phyloP scores from a whole-genome alignment of 2,329 filamentous ascomycete genomes.

The Dothistroma pini region DNA sequence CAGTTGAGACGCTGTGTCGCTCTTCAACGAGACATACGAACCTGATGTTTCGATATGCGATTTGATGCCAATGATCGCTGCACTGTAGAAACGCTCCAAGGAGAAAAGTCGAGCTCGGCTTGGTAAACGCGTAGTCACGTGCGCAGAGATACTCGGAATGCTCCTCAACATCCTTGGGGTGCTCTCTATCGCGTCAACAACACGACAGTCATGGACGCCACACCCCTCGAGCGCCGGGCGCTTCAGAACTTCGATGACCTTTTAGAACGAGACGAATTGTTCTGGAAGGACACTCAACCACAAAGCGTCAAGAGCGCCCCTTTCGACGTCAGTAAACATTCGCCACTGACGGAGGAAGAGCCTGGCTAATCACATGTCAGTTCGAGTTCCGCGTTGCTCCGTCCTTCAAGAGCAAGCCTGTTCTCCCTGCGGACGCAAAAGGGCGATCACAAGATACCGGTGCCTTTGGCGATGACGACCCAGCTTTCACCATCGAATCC shows the following conservation, averaged over 20 bases:
- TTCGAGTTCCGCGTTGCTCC: conserved; percentile 6
- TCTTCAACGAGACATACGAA: background rate
- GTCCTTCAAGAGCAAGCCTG: background rate
- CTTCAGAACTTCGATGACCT: conserved; percentile 3
- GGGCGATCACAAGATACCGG: conserved; percentile 2
- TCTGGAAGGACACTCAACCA: background rate
- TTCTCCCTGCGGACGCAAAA: background rate
- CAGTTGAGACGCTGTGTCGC: too few species aligned
- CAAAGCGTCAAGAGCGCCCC: background rate
- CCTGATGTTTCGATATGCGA: background rate
- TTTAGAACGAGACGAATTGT: background rate
- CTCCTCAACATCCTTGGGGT: too few species aligned
- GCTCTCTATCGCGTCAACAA: background rate
- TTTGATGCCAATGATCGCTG: background rate
- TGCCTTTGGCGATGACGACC: conserved; percentile 6
- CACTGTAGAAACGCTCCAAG: background rate
- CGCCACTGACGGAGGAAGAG: background rate
- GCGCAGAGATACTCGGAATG: too few species aligned
- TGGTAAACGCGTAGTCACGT: too few species aligned
- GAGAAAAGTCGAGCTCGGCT: background rate
- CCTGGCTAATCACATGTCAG: background rate
- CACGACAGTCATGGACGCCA: background rate
- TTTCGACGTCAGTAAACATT: background rate
- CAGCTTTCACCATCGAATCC: conserved; percentile 13
- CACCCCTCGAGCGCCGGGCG: background rate